phyloP scores from a whole-genome alignment of 192 early-diverging fungal genomes.

The Paraglomus brasilianum region DNA sequence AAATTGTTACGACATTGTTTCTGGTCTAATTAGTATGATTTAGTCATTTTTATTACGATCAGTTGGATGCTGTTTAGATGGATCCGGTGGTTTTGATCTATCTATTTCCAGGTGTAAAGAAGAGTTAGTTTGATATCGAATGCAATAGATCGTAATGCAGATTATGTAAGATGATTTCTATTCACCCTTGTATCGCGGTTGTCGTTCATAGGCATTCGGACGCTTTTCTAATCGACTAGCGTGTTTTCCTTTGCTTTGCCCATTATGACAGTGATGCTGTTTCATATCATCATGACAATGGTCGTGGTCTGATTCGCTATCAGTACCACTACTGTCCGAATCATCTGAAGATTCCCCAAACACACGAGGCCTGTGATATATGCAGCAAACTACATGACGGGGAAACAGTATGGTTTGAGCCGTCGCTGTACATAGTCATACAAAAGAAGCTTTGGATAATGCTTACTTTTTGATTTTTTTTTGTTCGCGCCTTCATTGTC shows the following conservation, averaged over 20 bases:
- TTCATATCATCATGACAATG: conserved; percentile 20
- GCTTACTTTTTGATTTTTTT: conserved; percentile 63
- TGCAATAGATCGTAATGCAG: too few relatives aligned
- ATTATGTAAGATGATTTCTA: too few relatives aligned
- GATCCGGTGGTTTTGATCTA: too few relatives aligned
- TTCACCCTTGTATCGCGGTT: conserved; percentile 40
- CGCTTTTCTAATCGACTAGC: conserved; percentile 20
- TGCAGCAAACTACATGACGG: conserved; percentile 60
- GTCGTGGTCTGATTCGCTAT: not conserved
- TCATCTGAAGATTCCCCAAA: conserved; percentile 45
- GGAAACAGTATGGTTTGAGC: conserved; percentile 4
- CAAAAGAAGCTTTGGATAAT: not conserved
- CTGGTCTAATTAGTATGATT: too few relatives aligned
- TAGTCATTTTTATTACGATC: too few relatives aligned
- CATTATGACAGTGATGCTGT: conserved; percentile 28
- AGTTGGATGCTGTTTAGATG: too few relatives aligned
- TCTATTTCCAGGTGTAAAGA: too few relatives aligned
- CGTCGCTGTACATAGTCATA: not conserved
- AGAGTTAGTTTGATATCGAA: too few relatives aligned
- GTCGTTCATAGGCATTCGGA: conserved; percentile 46
- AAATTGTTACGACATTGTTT: too few relatives aligned
- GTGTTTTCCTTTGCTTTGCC: conserved; percentile 15
- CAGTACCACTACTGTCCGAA: conserved; percentile 27
- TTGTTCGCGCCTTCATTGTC: conserved; percentile 66
- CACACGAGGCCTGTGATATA: conserved; percentile 55